Evolutionary conservation across 352 stramenopile genomes (phyloP), one percentile per base, ranked within the genome.

Genomic region (Pythium rhizo-oryzae): DNA sequence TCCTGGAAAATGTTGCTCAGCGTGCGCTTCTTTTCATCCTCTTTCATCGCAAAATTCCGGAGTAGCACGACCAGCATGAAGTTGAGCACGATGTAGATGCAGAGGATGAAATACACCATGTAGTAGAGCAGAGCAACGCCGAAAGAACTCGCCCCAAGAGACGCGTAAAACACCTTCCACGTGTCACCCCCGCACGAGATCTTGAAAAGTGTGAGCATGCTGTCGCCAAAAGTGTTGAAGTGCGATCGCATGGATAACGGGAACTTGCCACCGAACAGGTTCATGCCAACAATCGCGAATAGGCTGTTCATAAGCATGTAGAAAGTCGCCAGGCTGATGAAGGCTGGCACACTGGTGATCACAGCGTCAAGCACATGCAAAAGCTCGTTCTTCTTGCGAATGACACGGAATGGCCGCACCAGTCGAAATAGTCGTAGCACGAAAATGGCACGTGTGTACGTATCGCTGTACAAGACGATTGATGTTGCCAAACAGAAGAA

Each of bases 31-130:
- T 89, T 77, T 62, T 93, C 87, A 44, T 96, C 87, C 49, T 90
- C 85, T 65, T 93, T 95, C 83, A 96, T 89, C 4, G 82, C 85
- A 28, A 96, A 96, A 59, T 93, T 91, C 18, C 81, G 77, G 16
- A 96, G 75, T 24, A 96, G 65, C 30, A 96, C 85, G 5, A 96
- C 87, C 21, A 95, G 74, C 79, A 96, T 92, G 59, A 95, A 91
- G 71, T 96, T 96, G 1, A 95, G 74, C 18, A 90, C 78, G 1
- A 95, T 51, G 33, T 86, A 90, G 23, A 84, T 78, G 25, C 77
- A 84, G 5, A 94, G 66, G 0, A 96, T 85, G 15, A 90, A 84
- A 62, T 90, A 96, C 0, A 67, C 70, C 46, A 94, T 70, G 67
- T 94, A 96, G 55, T 87, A 96, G 24, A 85, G 39, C 30, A 90